These are phyloP conservation scores for Parachaetomium inaequale DNA, from an alignment of 495 filamentous ascomycete genomes.

Conservation along the genomic window DNA sequence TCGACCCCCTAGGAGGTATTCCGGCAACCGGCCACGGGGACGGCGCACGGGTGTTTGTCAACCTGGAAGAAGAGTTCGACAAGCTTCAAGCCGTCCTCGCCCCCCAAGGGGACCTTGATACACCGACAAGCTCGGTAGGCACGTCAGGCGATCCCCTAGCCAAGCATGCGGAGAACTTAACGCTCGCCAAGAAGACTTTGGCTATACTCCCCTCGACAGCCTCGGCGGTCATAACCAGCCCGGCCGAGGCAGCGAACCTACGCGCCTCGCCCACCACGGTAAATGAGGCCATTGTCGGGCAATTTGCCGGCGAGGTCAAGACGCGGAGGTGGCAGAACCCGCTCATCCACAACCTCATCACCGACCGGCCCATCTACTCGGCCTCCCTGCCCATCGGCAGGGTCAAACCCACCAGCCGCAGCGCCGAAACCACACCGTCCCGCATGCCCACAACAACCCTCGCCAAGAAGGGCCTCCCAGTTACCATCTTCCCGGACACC, in stretches of 20 bases:
- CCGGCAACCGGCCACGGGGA: conserved; percentile 64
- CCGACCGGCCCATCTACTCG: conserved; percentile 87
- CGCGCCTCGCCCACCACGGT: conserved; percentile 30
- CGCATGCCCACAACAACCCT: conserved; percentile 64
- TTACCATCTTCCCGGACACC: conserved; percentile 76
- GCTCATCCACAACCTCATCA: conserved; percentile 93
- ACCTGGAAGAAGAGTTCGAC: conserved; percentile 85
- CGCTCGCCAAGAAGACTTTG: conserved; percentile 62
- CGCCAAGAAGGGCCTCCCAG: conserved; percentile 83
- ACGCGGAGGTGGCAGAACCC: conserved; percentile 81
- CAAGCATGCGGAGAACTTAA: conserved; percentile 67
- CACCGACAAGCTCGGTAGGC: not conserved
- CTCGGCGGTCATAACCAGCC: conserved; percentile 83
- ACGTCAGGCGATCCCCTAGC: conserved; percentile 2
- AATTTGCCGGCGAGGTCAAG: conserved; percentile 60
- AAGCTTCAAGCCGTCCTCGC: conserved; percentile 60
- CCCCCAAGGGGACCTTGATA: not conserved
- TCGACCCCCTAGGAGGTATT: conserved; percentile 86
- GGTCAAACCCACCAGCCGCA: conserved; percentile 35
- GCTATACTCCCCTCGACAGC: conserved; percentile 78
- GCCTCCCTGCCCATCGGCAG: conserved; percentile 77
- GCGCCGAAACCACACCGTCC: conserved; percentile 4
- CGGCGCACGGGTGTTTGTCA: conserved; percentile 84
- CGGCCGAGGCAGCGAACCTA: conserved; percentile 49
- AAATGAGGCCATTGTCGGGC: conserved; percentile 41